A percentile compares a stretch with the other conserved stretches of the same genome.
phyloP scores from a whole-genome alignment of 2,329 filamentous ascomycete genomes.

The Aureobasidium musti region DNA sequence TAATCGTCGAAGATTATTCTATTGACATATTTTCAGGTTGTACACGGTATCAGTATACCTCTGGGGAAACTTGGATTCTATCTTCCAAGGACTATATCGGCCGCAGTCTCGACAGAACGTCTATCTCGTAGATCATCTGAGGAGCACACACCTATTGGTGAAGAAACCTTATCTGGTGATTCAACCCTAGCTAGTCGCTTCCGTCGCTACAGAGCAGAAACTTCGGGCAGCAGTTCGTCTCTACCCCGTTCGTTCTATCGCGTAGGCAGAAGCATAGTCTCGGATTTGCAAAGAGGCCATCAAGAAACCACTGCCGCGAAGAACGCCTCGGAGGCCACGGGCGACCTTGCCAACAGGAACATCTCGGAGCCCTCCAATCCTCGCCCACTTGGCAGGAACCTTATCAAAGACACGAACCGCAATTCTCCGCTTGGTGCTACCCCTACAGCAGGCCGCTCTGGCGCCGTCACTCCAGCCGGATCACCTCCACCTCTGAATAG shows the following conservation, averaged over 20 bases:
- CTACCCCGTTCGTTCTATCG: conserved; percentile 19
- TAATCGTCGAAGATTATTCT: too few species aligned
- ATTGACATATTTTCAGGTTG: conserved; percentile 53
- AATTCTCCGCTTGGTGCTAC: conserved; percentile 27
- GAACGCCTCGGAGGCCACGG: conserved; percentile 25
- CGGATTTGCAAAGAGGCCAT: conserved; percentile 15
- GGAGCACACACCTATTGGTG: conserved; percentile 34
- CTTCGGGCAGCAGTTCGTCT: conserved; percentile 8
- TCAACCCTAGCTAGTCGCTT: conserved; percentile 28
- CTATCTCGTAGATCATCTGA: conserved; percentile 37
- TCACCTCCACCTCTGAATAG: conserved; percentile 34
- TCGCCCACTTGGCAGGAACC: conserved; percentile 13
- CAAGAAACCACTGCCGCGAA: conserved; percentile 1
- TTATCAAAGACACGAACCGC: background rate
- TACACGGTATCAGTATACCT: conserved; percentile 81
- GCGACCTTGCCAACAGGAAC: conserved; percentile 30
- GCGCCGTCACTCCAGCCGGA: conserved; percentile 3
- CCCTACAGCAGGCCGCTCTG: conserved; percentile 9
- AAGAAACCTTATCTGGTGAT: background rate
- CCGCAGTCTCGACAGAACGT: conserved; percentile 50
- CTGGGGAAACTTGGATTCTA: conserved; percentile 66
- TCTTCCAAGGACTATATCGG: conserved; percentile 64
- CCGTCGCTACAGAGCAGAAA: background rate
- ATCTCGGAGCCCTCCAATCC: conserved; percentile 28
- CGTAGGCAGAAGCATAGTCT: conserved; percentile 16